Evolutionary conservation across 768 basidiomycete genomes (phyloP).

Genomic region (Agrocybe praecox): DNA sequence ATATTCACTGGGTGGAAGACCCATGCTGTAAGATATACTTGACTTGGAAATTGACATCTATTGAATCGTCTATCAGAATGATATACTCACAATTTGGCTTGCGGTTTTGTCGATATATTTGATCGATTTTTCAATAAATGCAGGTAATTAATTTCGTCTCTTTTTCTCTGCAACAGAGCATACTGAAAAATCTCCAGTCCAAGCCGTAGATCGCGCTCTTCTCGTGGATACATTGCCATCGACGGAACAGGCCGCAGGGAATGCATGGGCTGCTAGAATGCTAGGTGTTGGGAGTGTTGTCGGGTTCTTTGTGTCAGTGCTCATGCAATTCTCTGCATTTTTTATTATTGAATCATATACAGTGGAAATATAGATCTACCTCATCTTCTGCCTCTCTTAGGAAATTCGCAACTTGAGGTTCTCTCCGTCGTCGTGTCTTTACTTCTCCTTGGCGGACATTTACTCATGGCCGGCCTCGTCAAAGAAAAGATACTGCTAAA

Average conservation of each 20-base stretch:
- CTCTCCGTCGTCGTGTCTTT: conserved; percentile 75
- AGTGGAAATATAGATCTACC: conserved; percentile 86
- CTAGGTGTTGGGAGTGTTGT: conserved; percentile 81
- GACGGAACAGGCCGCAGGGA: conserved; percentile 76
- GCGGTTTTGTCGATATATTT: conserved; percentile 61
- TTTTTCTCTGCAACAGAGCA: not conserved
- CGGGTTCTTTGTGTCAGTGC: conserved; percentile 84
- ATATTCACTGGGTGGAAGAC: conserved; percentile 39
- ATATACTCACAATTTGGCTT: conserved; percentile 69
- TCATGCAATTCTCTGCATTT: not conserved
- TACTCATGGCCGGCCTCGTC: conserved; percentile 58
- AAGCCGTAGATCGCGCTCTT: conserved; percentile 88
- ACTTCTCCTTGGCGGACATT: conserved; percentile 67
- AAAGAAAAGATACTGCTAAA: conserved; percentile 75
- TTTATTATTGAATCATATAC: conserved; percentile 1
- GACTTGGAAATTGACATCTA: not conserved
- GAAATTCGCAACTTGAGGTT: conserved; percentile 79
- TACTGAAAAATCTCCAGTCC: conserved; percentile 46
- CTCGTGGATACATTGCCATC: conserved; percentile 85
- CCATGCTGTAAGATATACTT: conserved; percentile 26
- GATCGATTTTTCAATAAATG: conserved; percentile 63
- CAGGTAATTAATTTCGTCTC: conserved; percentile 30
- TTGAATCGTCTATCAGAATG: conserved; percentile 42
- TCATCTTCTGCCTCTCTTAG: conserved; percentile 69
- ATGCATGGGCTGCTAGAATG: conserved; percentile 97